phyloP scores from a whole-genome alignment of 192 early-diverging fungal species.

The Funneliformis geosporum region DNA sequence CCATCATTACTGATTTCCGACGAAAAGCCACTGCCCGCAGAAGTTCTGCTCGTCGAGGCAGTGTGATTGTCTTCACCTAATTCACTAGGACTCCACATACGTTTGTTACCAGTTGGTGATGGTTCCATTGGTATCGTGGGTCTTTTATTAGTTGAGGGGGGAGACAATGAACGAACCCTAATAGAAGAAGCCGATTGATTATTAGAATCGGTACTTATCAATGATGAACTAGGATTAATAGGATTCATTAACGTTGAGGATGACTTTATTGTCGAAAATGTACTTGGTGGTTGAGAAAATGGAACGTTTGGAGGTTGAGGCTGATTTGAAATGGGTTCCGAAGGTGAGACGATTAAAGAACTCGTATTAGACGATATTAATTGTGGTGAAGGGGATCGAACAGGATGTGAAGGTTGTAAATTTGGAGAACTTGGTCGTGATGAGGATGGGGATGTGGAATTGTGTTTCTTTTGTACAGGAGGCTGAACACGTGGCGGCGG shows the following conservation, averaged over 20 bases:
- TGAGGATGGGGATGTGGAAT: background rate
- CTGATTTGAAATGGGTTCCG: background rate
- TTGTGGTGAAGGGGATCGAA: background rate
- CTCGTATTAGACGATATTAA: background rate
- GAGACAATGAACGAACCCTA: background rate
- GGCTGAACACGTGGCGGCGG: slow-evolving; percentile 22
- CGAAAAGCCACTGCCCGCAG: background rate
- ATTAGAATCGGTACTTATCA: background rate
- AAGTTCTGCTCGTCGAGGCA: background rate
- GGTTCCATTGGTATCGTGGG: background rate
- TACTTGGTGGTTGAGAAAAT: background rate
- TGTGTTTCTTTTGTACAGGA: slow-evolving; percentile 2
- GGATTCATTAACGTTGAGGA: background rate
- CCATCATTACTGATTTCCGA: background rate
- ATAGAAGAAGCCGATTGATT: background rate
- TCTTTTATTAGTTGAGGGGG: background rate
- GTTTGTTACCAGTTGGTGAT: background rate
- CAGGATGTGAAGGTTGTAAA: background rate
- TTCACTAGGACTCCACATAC: background rate
- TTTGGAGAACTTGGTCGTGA: slow-evolving; percentile 3
- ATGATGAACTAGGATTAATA: background rate
- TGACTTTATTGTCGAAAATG: background rate
- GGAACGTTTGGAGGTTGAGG: background rate
- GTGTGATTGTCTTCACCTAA: background rate
- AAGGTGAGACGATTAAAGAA: background rate